phyloP scores from a whole-genome alignment of 495 filamentous ascomycete genomes.

The Xylaria curta region DNA sequence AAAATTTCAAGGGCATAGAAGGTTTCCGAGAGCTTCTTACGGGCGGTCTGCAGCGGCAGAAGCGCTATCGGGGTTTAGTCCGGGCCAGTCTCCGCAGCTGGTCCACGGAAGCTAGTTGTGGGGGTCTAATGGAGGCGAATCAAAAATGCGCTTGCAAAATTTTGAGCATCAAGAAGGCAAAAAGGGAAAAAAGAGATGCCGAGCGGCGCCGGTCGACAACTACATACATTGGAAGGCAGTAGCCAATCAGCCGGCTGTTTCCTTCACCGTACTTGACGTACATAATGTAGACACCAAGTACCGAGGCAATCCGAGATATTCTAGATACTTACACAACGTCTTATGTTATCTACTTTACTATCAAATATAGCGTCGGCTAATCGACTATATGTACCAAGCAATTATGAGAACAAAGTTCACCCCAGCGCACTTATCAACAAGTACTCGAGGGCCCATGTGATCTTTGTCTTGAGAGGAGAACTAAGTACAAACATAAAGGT shows the following conservation, averaged over 20 bases:
- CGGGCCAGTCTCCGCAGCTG: conserved; percentile 18
- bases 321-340: background rate
- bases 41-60: conserved; percentile 42
- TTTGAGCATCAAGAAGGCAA: background rate
- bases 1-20: conserved; percentile 38
- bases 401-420: too few species aligned
- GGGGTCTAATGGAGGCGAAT: conserved; percentile 12
- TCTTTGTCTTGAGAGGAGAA: background rate
- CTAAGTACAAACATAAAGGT: background rate
- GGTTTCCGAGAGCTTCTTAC: conserved; percentile 43
- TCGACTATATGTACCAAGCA: too few species aligned
- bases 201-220: background rate
- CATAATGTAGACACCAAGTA: background rate
- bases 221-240: background rate
- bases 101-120: background rate
- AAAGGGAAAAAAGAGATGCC: background rate
- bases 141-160: background rate
- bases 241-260: background rate
- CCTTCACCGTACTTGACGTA: background rate
- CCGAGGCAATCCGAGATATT: too few species aligned
- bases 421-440: too few species aligned
- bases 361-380: background rate
- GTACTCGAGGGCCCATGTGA: background rate
- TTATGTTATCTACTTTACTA: too few species aligned
- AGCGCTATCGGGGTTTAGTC: background rate